phyloP scores from a whole-genome alignment of 805 yeast genomes.

The Torulaspora microellipsoides region DNA sequence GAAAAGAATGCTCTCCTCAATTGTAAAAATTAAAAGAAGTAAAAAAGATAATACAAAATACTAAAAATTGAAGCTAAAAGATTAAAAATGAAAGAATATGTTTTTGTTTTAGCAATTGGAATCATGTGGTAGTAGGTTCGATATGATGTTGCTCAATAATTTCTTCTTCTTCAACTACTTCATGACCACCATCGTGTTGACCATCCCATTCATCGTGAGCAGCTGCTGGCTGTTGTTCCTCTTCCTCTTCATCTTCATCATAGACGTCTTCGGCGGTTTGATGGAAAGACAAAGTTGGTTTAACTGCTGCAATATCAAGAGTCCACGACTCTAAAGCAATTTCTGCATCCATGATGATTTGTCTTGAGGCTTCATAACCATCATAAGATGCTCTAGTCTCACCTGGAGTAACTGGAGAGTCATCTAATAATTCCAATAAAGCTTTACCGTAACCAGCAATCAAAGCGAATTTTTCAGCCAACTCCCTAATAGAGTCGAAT shows the following conservation, averaged over 20 bases:
- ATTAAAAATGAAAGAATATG: neutral
- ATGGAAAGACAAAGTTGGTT: slow-evolving; percentile 85
- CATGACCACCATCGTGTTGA: slow-evolving; percentile 13
- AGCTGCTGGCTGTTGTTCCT: slow-evolving; percentile 38
- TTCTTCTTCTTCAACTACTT: slow-evolving; percentile 13
- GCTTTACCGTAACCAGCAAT: slow-evolving; percentile 99
- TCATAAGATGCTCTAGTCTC: slow-evolving; percentile 98
- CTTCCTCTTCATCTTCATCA: slow-evolving; percentile 45
- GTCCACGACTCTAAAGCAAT: slow-evolving; percentile 96
- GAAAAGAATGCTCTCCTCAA: neutral
- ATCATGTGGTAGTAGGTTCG: neutral
- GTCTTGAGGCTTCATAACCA: slow-evolving; percentile 97
- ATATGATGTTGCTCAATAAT: neutral
- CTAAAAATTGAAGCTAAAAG: neutral
- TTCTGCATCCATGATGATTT: slow-evolving; percentile 95
- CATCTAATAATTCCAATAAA: slow-evolving; percentile 89
- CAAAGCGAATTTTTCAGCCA: slow-evolving; percentile 91
- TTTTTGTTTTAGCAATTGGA: neutral
- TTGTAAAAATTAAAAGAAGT: slow-evolving; percentile 2
- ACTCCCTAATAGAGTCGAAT: slow-evolving; percentile 92
- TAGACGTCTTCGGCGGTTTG: slow-evolving; percentile 63
- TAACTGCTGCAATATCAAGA: slow-evolving; percentile 88
- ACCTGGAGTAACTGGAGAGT: slow-evolving; percentile 97
- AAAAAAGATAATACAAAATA: slow-evolving; percentile 10
- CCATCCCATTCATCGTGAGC: slow-evolving; percentile 31